phyloP scores from a whole-genome alignment of 352 stramenopile genomes.

The Phytophthora citricola region DNA sequence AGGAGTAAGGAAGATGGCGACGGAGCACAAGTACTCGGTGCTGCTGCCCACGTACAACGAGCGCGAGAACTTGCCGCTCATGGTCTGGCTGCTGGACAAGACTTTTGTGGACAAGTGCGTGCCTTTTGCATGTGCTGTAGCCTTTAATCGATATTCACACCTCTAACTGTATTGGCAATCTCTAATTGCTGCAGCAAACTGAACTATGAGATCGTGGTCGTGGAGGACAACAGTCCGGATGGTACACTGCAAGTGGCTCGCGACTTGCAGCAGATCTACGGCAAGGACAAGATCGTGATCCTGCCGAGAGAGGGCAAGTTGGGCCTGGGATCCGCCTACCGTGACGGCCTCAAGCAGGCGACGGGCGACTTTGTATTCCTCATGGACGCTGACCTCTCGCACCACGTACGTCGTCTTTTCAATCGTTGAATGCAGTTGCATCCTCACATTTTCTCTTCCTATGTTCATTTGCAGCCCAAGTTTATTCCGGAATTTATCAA shows the following conservation, averaged over 20 bases:
- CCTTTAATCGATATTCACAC: neutral
- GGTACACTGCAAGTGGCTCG: slow-evolving; percentile 95
- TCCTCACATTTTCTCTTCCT: slow-evolving; percentile 1
- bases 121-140: neutral
- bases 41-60: slow-evolving; percentile 99
- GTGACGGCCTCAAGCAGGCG: slow-evolving; percentile 93
- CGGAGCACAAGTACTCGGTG: slow-evolving; percentile 90
- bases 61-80: slow-evolving; percentile 97
- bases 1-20: slow-evolving; percentile 17
- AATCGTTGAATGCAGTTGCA: neutral
- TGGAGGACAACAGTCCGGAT: slow-evolving; percentile 98
- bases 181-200: slow-evolving; percentile 59
- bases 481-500: slow-evolving; percentile 95
- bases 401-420: slow-evolving; percentile 85
- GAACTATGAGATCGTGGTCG: slow-evolving; percentile 97
- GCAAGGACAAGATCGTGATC: slow-evolving; percentile 93
- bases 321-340: slow-evolving; percentile 96
- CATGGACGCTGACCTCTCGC: slow-evolving; percentile 99
- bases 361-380: slow-evolving; percentile 96
- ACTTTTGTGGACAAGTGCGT: slow-evolving; percentile 91
- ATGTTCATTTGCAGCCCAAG: slow-evolving; percentile 82
- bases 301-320: slow-evolving; percentile 95
- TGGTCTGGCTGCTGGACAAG: slow-evolving; percentile 97
- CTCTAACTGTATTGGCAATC: neutral
- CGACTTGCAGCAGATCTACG: slow-evolving; percentile 92